Conservation (phyloP, 2,329 filamentous ascomycete species). For the Fusarium marasasianum region DNA sequence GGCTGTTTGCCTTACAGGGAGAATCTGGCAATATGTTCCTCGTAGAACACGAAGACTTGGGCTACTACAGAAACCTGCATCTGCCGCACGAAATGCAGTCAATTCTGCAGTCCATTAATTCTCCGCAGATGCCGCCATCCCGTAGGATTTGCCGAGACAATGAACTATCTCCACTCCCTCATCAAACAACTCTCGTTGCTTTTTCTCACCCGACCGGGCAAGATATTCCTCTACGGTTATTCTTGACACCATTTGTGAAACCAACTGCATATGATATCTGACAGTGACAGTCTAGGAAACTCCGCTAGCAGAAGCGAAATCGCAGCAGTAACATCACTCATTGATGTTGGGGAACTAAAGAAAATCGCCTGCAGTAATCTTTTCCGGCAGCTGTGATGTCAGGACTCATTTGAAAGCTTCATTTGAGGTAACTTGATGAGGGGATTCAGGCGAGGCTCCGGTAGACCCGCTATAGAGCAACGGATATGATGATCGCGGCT, state of each 20-base stretch:
- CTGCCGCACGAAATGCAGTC: no score
- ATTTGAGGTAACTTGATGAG: no score
- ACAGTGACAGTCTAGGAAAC: background rate
- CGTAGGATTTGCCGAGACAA: background rate
- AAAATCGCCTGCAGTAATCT: no score
- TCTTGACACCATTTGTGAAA: background rate
- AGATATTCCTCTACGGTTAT: rapidly evolving
- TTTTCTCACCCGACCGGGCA: rapidly evolving
- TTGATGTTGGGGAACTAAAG: rapidly evolving
- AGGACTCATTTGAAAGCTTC: no score
- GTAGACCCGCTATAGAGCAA: no score
- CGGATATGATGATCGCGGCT: background rate
- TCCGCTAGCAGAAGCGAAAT: background rate
- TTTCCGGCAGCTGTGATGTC: no score
- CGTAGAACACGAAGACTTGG: no score
- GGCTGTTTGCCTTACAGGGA: background rate
- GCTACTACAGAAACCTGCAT: no score
- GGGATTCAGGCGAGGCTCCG: no score
- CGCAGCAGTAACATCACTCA: background rate
- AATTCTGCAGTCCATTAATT: no score
- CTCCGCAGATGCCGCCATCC: background rate
- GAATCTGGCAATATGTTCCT: background rate
- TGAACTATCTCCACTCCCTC: rapidly evolving
- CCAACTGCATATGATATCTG: background rate
- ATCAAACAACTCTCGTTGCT: background rate